A percentile compares a stretch with the other conserved stretches of the same genome.
Conservation (phyloP, 2,329 filamentous ascomycete species). For the Cladosporium sphaerospermum region DNA sequence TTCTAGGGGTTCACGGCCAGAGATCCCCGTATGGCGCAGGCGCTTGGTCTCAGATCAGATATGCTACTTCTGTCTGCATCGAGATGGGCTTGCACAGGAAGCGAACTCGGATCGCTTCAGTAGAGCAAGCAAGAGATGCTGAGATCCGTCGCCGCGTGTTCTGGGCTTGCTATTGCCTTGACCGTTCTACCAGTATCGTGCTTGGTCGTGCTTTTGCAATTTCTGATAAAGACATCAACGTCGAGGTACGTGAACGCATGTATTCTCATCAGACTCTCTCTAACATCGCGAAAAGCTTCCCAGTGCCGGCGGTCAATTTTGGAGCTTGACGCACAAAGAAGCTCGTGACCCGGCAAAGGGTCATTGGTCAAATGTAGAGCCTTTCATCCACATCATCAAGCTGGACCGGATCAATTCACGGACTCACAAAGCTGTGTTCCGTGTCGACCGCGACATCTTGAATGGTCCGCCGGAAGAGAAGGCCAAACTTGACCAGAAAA, state of each 20-base stretch:
- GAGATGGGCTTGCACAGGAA: slow-evolving; percentile 30
- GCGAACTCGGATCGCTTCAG: background rate
- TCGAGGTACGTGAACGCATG: background rate
- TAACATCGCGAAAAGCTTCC: background rate
- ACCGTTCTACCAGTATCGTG: slow-evolving; percentile 30
- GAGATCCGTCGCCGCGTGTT: slow-evolving; percentile 24
- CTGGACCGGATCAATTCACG: slow-evolving; percentile 4
- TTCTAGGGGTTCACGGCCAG: slow-evolving; percentile 32
- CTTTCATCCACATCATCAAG: slow-evolving; percentile 9
- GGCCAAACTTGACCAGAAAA: slow-evolving; percentile 1
- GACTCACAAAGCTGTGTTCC: slow-evolving; percentile 7
- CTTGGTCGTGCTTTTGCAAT: slow-evolving; percentile 33
- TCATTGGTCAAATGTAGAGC: slow-evolving; percentile 7
- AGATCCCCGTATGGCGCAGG: slow-evolving; percentile 32
- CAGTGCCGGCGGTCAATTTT: slow-evolving; percentile 8
- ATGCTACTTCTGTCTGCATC: slow-evolving; percentile 29
- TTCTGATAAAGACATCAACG: slow-evolving; percentile 24
- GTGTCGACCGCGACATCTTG: background rate
- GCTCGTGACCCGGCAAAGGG: background rate
- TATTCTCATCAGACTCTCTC: background rate
- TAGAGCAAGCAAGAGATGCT: background rate
- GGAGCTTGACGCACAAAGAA: slow-evolving; percentile 6
- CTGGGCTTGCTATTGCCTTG: slow-evolving; percentile 33
- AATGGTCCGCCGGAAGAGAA: background rate
- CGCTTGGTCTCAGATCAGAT: slow-evolving; percentile 31